Conservation (phyloP, 306 rosid species). For the Alnus rubra region DNA sequence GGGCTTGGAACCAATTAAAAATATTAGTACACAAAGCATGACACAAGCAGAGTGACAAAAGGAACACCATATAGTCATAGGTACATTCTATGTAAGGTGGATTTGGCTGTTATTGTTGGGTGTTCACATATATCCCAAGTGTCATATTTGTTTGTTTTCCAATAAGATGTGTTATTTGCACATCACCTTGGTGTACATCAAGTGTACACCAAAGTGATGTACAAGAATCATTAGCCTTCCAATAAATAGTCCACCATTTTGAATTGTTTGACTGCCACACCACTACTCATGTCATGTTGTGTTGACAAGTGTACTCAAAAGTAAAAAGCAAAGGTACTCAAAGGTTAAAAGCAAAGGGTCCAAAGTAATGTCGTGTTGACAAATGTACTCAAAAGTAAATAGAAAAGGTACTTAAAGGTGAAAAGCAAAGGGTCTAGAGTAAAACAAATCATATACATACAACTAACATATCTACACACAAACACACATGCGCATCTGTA, state of each 20-base stretch:
- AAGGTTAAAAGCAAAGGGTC: not conserved
- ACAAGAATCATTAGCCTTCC: too few relatives aligned
- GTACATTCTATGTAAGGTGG: not conserved
- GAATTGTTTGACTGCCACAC: too few relatives aligned
- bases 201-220: too few relatives aligned
- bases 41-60: not conserved
- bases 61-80: not conserved
- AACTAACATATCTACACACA: too few relatives aligned
- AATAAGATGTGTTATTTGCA: too few relatives aligned
- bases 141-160: not conserved
- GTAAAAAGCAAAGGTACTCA: not conserved
- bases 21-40: not conserved
- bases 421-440: not conserved
- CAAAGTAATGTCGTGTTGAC: not conserved
- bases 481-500: too few relatives aligned
- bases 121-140: not conserved
- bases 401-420: not conserved
- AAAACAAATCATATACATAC: not conserved
- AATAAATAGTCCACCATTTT: not conserved
- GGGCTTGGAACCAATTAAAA: not conserved
- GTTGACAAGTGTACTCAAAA: not conserved
- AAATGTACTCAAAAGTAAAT: not conserved
- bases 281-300: not conserved
- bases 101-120: not conserved
- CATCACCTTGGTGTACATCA: too few relatives aligned